Evolutionary conservation across 805 yeast genomes (phyloP), one percentile per base, ranked within the genome.

Genomic region (Kazachstania psychrophila): DNA sequence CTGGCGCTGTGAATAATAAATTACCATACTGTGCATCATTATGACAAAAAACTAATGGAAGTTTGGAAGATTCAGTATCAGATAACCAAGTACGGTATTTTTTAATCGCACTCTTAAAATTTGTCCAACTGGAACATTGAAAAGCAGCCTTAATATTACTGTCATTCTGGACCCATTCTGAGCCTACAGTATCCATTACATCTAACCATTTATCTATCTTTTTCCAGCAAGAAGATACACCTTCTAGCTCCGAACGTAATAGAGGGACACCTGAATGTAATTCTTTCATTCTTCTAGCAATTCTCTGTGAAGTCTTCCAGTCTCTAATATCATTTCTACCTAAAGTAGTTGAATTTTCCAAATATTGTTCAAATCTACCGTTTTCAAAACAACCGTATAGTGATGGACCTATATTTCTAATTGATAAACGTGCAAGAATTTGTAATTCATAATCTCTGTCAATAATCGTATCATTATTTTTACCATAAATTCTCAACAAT

Each of bases 11-110:
- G 18, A 89, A 73, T 38, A 92, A 66, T 44, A 92, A 68, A 54
- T 92, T 92, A 23, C 98, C 98, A 56, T 92, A 89, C 59, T 92
- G 98, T 1, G 97, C 82, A 60, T 89, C 98, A 54, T 92, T 92
- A 61, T 92, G 98, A 49, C 96, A 86, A 54, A 92, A 92, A 11
- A 75, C 86, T 42, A 83, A 66, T 10, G 25, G 34, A 10, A 65
- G 33, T 65, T 60, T 25, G 2, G 19, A 9, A 13, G 31, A 17
- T 17, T 13, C 27, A 25, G 25, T 25, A 76, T 56, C 8, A 25
- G 65, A 67, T 14, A 92, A 60, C 87, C 88, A 85, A 6, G 65
- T 56, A 37, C 69, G 67, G 58, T 88, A 89, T 33, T 52, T 57
- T 2, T 51, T 49, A 6, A 83, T 60, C n/a, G 66, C 52, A 3